A percentile compares a stretch with the other conserved stretches of the same genome.
These are phyloP conservation scores for Malassezia brasiliensis DNA, from an alignment of 1,284 basidiomycete species.

Conservation along the genomic window DNA sequence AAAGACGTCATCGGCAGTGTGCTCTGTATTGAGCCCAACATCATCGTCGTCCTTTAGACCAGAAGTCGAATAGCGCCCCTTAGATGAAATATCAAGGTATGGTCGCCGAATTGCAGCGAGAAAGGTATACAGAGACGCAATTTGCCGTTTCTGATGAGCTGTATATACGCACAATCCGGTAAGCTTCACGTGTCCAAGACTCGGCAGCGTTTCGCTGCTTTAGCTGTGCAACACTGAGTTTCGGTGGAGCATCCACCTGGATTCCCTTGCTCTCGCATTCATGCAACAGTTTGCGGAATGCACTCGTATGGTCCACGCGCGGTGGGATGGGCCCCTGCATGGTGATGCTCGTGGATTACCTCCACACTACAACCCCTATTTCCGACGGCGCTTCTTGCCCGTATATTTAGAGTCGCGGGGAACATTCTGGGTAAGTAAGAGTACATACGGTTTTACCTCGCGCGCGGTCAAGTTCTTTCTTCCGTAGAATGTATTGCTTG, in stretches of 20 bases:
- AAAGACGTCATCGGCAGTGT: constrained; percentile 14
- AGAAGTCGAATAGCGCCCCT: not conserved
- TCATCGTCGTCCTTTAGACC: not conserved
- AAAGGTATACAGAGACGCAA: constrained; percentile 11
- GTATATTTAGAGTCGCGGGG: constrained; percentile 42
- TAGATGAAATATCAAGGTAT: constrained; percentile 11
- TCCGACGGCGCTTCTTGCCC: constrained; percentile 19
- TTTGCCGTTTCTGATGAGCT: constrained; percentile 14
- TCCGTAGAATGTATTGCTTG: constrained; percentile 55
- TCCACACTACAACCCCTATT: constrained; percentile 16
- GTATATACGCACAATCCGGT: constrained; percentile 5
- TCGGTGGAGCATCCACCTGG: not conserved
- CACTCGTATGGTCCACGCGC: constrained; percentile 5
- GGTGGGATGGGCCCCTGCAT: constrained; percentile 1
- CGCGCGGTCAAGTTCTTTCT: constrained; percentile 55
- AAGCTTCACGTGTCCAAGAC: constrained; percentile 10
- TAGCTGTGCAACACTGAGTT: not conserved
- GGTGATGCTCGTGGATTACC: not conserved
- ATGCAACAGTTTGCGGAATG: not conserved
- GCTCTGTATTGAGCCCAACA: not conserved
- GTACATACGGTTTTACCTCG: constrained; percentile 53
- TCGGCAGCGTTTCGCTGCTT: constrained; percentile 11
- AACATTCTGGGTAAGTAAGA: constrained; percentile 21
- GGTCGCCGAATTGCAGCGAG: constrained; percentile 7
- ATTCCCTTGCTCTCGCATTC: not conserved